Base-by-base conservation (phyloP, 805 yeast species). In the Lachancea fermentati region DNA sequence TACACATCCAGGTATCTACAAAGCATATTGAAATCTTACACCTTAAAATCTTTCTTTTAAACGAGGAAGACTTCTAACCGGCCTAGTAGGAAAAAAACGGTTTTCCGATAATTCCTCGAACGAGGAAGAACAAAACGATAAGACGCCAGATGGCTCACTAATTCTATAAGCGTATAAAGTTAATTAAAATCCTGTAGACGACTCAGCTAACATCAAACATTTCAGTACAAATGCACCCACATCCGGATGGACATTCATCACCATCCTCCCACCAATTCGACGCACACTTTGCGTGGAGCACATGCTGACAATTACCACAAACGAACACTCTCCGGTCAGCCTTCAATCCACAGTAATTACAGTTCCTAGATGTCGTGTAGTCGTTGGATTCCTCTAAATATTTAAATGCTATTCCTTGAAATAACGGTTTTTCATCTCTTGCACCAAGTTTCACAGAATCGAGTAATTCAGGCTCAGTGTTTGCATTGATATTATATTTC, bases 261-360 rank as follows among this genome's bases (percentile, higher is more conserved):
- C 67, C 63, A 6, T 58, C 65, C 1, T 57, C 50, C 86, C 94
- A 87, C 96, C 97, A 89, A 37, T 72, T 72, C 14, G 71, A 62
- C 0, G 95, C 93, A 65, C 97, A 89, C 16, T 68, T 67, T 2
- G 85, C 73, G 57, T 89, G 97, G 49, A 84, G 53, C 2, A 85
- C 68, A 61, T 91, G 97, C 41, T 78, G 82, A 62, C 97, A 89
- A 19, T 67, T 66, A 4, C 75, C 71, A 55, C 97, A 89, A 0
- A 76, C 72, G 22, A 80, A 78, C 22, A 82, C 68, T 46, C 82
- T 65, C 45, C 80, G 79, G 1, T 68, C 64, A 1, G 83, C 79
- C 22, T 75, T 66, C 45, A 79, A 62, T 12, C 73, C 74, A 62
- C 97, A 89, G 38, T 71, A 75, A 16, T 72, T 74, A 57, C 97